Evolutionary conservation across 495 filamentous ascomycete species (phyloP).

Genomic region (Annulohypoxylon maeteangense): DNA sequence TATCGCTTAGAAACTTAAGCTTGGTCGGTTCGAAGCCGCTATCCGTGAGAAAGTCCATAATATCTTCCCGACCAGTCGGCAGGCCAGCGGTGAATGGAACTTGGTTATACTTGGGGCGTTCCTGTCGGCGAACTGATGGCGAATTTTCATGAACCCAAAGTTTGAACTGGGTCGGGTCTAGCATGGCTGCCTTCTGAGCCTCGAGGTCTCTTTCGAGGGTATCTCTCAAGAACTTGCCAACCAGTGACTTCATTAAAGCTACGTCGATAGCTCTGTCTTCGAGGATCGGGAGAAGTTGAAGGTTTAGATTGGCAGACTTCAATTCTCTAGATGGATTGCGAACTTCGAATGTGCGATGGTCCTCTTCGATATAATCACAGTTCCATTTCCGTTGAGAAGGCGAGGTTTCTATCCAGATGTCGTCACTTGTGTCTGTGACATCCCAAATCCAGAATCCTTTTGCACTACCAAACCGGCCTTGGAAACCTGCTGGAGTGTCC

Average conservation of each 20-base stretch:
- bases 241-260: conserved; percentile 59
- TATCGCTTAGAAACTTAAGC: conserved; percentile 67
- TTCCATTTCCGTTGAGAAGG: conserved; percentile 84
- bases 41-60: conserved; percentile 66
- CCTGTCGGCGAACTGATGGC: conserved; percentile 47
- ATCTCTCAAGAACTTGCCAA: conserved; percentile 68
- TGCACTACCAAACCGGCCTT: conserved; percentile 82
- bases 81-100: conserved; percentile 62
- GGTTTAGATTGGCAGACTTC: conserved; percentile 73
- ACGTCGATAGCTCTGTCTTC: conserved; percentile 68
- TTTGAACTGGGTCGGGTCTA: conserved; percentile 59
- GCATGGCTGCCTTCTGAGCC: conserved; percentile 67
- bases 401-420: conserved; percentile 80
- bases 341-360: conserved; percentile 77
- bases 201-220: conserved; percentile 70
- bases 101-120: conserved; percentile 48
- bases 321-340: conserved; percentile 70
- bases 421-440: conserved; percentile 52
- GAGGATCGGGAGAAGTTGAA: conserved; percentile 82
- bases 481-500: conserved; percentile 76
- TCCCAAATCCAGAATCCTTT: conserved; percentile 93
- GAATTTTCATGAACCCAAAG: conserved; percentile 65
- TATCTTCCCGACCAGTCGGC: conserved; percentile 62
- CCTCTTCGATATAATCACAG: conserved; percentile 63
- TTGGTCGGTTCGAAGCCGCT: conserved; percentile 72